These are phyloP conservation scores for Cercospora zeae-maydis DNA, from an alignment of 2,329 filamentous ascomycete species.

Conservation along the genomic window DNA sequence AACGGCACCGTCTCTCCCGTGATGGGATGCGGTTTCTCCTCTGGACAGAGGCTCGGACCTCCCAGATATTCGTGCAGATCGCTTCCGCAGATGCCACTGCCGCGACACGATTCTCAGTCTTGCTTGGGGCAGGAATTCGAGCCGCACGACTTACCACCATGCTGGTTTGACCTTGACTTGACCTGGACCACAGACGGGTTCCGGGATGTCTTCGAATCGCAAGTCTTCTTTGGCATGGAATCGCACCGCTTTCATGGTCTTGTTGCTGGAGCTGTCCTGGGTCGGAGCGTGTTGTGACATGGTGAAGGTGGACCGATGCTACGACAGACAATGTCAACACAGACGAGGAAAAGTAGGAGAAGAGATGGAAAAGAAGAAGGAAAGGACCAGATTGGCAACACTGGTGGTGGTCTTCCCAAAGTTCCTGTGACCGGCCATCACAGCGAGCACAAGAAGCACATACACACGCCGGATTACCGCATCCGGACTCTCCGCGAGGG, in stretches of 20 bases:
- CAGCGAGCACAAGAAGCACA: slow-evolving; percentile 1
- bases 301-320: not conserved
- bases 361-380: not conserved
- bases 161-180: slow-evolving; percentile 39
- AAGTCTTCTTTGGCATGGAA: slow-evolving; percentile 39
- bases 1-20: slow-evolving; percentile 52
- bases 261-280: slow-evolving; percentile 15
- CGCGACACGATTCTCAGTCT: not conserved
- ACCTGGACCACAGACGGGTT: slow-evolving; percentile 34
- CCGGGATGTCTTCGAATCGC: slow-evolving; percentile 36
- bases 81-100: slow-evolving; percentile 21
- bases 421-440: slow-evolving; percentile 1
- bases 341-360: not conserved
- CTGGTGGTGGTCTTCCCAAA: not conserved
- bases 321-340: not conserved
- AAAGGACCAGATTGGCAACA: not conserved
- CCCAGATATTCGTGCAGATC: slow-evolving; percentile 38
- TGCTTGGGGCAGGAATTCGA: not conserved
- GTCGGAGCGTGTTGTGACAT: slow-evolving; percentile 14
- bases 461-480: slow-evolving; percentile 4
- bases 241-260: slow-evolving; percentile 38
- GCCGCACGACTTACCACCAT: slow-evolving; percentile 34
- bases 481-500: not conserved
- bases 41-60: slow-evolving; percentile 42
- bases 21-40: slow-evolving; percentile 52